These are phyloP conservation scores for Cyathus striatus DNA, from an alignment of 768 basidiomycete genomes.

Conservation along the genomic window DNA sequence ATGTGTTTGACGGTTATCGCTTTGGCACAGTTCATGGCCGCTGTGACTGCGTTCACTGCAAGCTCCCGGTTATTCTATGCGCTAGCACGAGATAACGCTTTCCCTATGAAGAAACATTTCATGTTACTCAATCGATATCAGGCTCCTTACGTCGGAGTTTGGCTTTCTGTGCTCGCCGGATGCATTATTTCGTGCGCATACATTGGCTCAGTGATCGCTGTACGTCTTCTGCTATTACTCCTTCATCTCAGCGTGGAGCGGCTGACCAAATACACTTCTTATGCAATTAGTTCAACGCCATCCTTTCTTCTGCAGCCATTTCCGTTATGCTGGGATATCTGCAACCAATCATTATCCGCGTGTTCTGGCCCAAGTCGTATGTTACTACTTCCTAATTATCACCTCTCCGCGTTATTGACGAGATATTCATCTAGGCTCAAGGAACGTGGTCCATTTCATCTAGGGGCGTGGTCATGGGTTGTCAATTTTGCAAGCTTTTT, in stretches of 20 bases:
- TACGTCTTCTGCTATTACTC: conserved; percentile 18
- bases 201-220: conserved; percentile 50
- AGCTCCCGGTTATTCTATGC: conserved; percentile 55
- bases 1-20: conserved; percentile 47
- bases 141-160: conserved; percentile 51
- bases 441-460: conserved; percentile 43
- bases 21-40: conserved; percentile 48
- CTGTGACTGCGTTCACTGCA: conserved; percentile 54
- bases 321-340: conserved; percentile 55
- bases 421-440: conserved; percentile 26
- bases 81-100: conserved; percentile 47
- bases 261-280: no score
- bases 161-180: conserved; percentile 47
- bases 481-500: conserved; percentile 44
- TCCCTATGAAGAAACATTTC: conserved; percentile 40
- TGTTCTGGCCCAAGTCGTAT: conserved; percentile 50
- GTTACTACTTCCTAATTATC: conserved; percentile 10
- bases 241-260: no score
- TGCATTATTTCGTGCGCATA: conserved; percentile 55
- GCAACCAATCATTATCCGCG: conserved; percentile 52
- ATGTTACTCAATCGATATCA: conserved; percentile 48
- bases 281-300: conserved; percentile 57
- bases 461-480: conserved; percentile 48
- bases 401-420: conserved; percentile 1
- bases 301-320: conserved; percentile 50